Percentiles rank a stretch among this genome's conserved stretches.
phyloP scores from a whole-genome alignment of 495 filamentous ascomycete genomes.

The Terfezia boudieri region DNA sequence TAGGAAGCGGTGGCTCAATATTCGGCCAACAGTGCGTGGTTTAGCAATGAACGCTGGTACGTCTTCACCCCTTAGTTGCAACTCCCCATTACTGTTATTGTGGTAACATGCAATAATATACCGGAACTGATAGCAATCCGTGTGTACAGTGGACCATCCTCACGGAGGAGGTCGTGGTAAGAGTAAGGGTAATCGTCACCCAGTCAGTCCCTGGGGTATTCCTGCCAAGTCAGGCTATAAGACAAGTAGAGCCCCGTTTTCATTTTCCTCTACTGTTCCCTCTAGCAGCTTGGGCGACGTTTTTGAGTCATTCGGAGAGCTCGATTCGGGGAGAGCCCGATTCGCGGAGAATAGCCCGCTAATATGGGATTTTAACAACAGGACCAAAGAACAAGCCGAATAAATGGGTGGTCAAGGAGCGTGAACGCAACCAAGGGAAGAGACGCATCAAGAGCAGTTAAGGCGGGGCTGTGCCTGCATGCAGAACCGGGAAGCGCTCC shows the following conservation, averaged over 20 bases:
- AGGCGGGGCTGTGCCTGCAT: background rate
- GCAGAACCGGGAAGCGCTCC: too few species aligned
- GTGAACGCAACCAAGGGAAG: conserved; percentile 59
- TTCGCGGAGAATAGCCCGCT: too few species aligned
- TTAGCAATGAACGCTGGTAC: conserved; percentile 87
- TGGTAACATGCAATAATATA: background rate
- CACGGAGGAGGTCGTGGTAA: conserved; percentile 98
- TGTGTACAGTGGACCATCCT: conserved; percentile 52
- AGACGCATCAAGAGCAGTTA: conserved; percentile 26
- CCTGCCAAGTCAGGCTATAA: conserved; percentile 94
- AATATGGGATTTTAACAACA: background rate
- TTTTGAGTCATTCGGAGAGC: too few species aligned
- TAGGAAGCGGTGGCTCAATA: conserved; percentile 73
- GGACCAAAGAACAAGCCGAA: conserved; percentile 42
- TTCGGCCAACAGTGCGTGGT: conserved; percentile 84
- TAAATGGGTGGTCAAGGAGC: conserved; percentile 54
- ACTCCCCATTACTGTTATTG: too few species aligned
- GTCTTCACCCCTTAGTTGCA: conserved; percentile 11
- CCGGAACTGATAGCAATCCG: conserved; percentile 12
- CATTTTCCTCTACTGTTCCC: too few species aligned
- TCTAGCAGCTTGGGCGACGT: too few species aligned
- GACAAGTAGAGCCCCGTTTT: conserved; percentile 38
- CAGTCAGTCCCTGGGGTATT: conserved; percentile 86
- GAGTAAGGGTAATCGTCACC: conserved; percentile 89
- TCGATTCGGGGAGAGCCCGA: too few species aligned